Conservation (phyloP, 108 stramenopile genomes). For the Cyclotella kingstonii region DNA sequence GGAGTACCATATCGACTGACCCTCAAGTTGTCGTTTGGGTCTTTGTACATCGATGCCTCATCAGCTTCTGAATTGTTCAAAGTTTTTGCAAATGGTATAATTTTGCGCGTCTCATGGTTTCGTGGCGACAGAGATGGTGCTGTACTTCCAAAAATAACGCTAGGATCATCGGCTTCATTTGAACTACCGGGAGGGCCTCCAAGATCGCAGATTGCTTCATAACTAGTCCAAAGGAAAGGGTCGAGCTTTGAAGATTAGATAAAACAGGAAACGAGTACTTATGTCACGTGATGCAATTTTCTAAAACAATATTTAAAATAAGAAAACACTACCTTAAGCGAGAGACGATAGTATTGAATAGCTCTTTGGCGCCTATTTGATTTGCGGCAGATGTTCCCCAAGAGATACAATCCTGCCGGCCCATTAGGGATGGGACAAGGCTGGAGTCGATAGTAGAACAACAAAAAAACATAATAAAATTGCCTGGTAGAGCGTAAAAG, state of each 20-base stretch:
- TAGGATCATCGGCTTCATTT: conserved; percentile 55
- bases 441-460: conserved; percentile 1
- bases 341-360: conserved; percentile 68
- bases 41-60: conserved; percentile 7
- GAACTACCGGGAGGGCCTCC: conserved; percentile 45
- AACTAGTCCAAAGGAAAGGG: conserved; percentile 83
- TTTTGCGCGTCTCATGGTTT: conserved; percentile 1
- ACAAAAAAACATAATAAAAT: background rate
- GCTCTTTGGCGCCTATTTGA: conserved; percentile 78
- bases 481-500: no score
- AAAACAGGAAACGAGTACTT: background rate
- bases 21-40: conserved; percentile 14
- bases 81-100: background rate
- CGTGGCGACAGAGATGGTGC: conserved; percentile 40
- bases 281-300: no score
- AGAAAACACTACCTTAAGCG: conserved; percentile 50
- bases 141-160: conserved; percentile 65
- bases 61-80: background rate
- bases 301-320: no score
- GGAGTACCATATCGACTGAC: conserved; percentile 31
- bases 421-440: conserved; percentile 85
- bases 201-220: conserved; percentile 79
- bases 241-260: conserved; percentile 50
- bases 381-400: conserved; percentile 77
- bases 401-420: conserved; percentile 80